Conservation (phyloP, 441 rosid species). For the Gossypium gossypioides region DNA sequence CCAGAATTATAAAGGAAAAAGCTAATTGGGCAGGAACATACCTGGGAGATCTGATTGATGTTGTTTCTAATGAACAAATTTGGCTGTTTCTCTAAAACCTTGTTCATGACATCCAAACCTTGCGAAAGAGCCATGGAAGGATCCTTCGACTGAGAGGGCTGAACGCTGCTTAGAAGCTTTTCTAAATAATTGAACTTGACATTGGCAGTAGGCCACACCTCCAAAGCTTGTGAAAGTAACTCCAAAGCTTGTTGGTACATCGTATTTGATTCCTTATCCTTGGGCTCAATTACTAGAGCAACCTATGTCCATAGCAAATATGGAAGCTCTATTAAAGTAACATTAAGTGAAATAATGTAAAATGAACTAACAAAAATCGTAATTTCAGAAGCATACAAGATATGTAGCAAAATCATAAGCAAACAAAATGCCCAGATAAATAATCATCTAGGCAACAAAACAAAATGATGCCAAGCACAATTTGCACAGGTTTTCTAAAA, state of each 20-base stretch:
- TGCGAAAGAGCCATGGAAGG: conserved; percentile 92
- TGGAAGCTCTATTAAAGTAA: conserved; percentile 12
- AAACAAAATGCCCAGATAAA: neutral
- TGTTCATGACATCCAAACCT: conserved; percentile 98
- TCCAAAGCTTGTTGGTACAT: conserved; percentile 94
- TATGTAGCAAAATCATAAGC: neutral
- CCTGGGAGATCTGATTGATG: conserved; percentile 85
- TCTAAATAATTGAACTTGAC: conserved; percentile 85
- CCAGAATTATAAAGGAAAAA: conserved; percentile 15
- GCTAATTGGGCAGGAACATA: conserved; percentile 23
- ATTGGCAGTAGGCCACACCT: conserved; percentile 97
- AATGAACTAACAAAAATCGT: neutral
- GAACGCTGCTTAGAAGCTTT: conserved; percentile 74
- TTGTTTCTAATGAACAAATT: conserved; percentile 86
- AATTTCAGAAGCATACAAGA: neutral
- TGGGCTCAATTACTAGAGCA: conserved; percentile 94
- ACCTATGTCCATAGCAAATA: conserved; percentile 52
- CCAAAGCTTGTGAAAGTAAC: conserved; percentile 89
- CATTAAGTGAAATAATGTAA: neutral
- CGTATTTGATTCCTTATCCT: conserved; percentile 82
- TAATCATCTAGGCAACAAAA: neutral
- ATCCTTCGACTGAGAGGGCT: conserved; percentile 86
- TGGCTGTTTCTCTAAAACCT: conserved; percentile 94
- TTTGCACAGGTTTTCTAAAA: neutral
- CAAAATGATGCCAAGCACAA: neutral